Conservation (phyloP, 176 grass and related monocot genomes). For the Lolium perenne region DNA sequence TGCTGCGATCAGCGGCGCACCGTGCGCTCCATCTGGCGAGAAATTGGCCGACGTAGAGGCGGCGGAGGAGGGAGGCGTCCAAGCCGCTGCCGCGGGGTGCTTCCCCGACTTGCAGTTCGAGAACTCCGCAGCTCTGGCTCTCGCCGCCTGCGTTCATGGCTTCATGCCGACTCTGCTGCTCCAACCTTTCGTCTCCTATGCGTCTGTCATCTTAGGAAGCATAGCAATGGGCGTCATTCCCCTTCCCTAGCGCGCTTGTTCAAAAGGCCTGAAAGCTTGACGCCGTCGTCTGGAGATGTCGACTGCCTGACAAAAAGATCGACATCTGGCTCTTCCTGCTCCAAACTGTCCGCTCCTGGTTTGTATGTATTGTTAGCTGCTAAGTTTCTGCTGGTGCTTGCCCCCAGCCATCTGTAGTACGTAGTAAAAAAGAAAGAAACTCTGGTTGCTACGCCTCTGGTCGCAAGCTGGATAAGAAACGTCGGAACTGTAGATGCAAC, state of each 20-base stretch:
- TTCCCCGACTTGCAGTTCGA: neutral
- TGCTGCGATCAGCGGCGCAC: conserved; percentile 26
- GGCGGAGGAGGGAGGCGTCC: conserved; percentile 47
- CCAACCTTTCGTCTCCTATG: neutral
- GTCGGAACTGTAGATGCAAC: neutral
- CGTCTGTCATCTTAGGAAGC: no score
- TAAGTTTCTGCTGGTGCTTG: no score
- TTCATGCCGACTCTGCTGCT: neutral
- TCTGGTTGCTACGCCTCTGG: neutral
- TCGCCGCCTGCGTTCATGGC: neutral
- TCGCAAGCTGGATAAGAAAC: neutral
- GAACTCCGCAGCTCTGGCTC: neutral
- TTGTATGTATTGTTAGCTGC: neutral
- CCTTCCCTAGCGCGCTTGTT: no score
- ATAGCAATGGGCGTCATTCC: no score
- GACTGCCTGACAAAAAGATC: neutral
- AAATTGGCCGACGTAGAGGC: conserved; percentile 76
- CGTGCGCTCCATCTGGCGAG: conserved; percentile 81
- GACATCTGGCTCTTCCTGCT: neutral
- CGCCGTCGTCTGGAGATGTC: neutral
- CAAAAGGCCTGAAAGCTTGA: no score
- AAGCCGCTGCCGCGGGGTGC: neutral
- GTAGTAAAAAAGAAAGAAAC: no score
- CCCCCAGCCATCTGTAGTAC: neutral
- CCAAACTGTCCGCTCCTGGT: neutral